Conservation (phyloP, 1,139 yeast species). For the Spathaspora jeffriesii region DNA sequence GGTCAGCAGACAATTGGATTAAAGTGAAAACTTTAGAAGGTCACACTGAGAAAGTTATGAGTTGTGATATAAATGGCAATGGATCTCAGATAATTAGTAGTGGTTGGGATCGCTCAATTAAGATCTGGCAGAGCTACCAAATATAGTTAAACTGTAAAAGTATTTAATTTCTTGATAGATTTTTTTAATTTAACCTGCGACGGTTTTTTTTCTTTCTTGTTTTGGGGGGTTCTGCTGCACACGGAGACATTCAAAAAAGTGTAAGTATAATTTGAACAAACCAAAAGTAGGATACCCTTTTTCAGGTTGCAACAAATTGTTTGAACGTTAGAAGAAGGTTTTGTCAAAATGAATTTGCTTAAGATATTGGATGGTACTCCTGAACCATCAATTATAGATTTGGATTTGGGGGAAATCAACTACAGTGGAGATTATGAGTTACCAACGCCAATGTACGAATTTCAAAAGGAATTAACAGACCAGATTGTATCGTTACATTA, state of each 20-base stretch:
- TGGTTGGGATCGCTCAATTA: slow-evolving; percentile 85
- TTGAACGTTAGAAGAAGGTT: neutral
- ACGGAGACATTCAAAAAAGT: neutral
- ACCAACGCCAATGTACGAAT: slow-evolving; percentile 86
- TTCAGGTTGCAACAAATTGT: neutral
- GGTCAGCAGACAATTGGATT: slow-evolving; percentile 79
- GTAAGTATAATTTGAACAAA: neutral
- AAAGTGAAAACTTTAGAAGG: slow-evolving; percentile 56
- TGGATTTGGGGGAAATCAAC: slow-evolving; percentile 35
- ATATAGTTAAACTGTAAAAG: neutral
- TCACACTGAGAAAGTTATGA: slow-evolving; percentile 72
- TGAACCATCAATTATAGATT: slow-evolving; percentile 74
- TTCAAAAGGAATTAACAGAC: slow-evolving; percentile 89
- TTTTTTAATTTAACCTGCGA: neutral
- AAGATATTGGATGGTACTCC: slow-evolving; percentile 83
- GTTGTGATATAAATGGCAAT: slow-evolving; percentile 56
- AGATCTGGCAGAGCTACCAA: slow-evolving; percentile 46
- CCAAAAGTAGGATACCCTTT: neutral
- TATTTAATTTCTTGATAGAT: neutral
- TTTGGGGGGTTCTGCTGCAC: neutral
- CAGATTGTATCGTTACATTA: slow-evolving; percentile 91
- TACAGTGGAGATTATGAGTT: slow-evolving; percentile 73
- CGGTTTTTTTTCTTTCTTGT: neutral
- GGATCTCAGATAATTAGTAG: slow-evolving; percentile 54
- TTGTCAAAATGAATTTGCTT: slow-evolving; percentile 64